Evolutionary conservation across 1,139 yeast species (phyloP), one percentile per base, ranked within the genome.

Genomic region (Debaryomyces sp.): DNA sequence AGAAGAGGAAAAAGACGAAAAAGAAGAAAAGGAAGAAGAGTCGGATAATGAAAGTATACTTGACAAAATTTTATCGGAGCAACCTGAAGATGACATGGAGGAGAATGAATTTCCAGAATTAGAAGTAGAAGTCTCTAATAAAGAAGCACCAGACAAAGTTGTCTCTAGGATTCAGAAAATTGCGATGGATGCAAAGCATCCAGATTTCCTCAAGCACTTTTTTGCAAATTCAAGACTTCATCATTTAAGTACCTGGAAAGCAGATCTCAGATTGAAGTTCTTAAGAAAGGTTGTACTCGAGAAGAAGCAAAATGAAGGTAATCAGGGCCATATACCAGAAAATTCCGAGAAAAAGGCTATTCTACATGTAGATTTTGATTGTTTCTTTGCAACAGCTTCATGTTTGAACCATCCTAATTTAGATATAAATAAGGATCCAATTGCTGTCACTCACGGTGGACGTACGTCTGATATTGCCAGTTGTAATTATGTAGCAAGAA

Each of bases 341-440:
- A 38, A 15, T 13, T 15, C 37, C 4, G 29, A 50, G 7, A 30
- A 50, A 6, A 62, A 67, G 38, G 66, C 77, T 0, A 80, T 91
- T 17, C 65, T 91, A 52, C 98, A 94, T 65, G 77, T 92, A 32
- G 99, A 94, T 64, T 94, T 90, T 65, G 99, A 94, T 64, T 90
- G 96, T 55, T 94, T 94, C 60, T 94, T 94, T 67, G 97, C 92
- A 1, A 78, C 96, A 0, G 97, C 89, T 0, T 88, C 97, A 0
- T 80, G 89, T 12, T 69, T 84, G 45, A 72, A 68, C 6, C 71
- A 75, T 39, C 86, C 87, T 0, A 73, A 83, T 6, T 58, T 84
- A 18, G 84, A 86, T 57, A 75, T 86, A 12, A 61, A 77, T 12
- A 71, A 54, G 6, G 81, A 77, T 24, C 96, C 97, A 0, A 78